Evolutionary conservation across 2,329 filamentous ascomycete genomes (phyloP).

Genomic region (Fusarium pininemorale): DNA sequence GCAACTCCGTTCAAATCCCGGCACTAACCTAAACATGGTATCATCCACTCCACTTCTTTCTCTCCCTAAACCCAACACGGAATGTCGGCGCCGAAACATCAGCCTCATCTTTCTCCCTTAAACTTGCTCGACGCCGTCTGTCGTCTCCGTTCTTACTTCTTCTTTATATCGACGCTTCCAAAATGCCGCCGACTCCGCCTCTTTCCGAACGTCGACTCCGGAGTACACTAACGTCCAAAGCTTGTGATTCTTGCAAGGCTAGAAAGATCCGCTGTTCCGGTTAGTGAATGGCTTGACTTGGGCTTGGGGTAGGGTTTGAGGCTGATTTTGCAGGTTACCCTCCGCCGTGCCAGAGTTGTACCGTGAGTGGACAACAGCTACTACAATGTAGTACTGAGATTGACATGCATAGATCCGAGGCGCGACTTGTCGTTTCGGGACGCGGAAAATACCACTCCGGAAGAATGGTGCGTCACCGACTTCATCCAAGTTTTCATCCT

Average conservation of each 20-base stretch:
- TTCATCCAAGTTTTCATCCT: not conserved
- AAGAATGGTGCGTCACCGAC: constrained; percentile 20
- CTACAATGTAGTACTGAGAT: too few species aligned
- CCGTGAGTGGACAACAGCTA: not conserved
- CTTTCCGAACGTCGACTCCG: constrained; percentile 6
- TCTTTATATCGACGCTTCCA: not conserved
- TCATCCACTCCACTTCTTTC: not conserved
- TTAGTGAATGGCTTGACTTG: not conserved
- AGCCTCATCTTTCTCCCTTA: not conserved
- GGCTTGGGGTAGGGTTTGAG: not conserved
- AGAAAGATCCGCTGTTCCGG: constrained; percentile 38
- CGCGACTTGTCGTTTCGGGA: constrained; percentile 24
- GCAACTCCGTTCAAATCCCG: not conserved
- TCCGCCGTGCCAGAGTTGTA: constrained; percentile 30
- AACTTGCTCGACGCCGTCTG: not conserved
- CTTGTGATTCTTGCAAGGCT: constrained; percentile 35
- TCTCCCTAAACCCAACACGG: not conserved
- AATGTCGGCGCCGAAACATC: constrained; percentile 30
- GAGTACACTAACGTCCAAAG: constrained; percentile 30
- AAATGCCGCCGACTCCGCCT: constrained; percentile 8
- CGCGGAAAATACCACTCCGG: constrained; percentile 28
- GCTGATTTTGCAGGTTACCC: constrained; percentile 24
- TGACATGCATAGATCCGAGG: constrained; percentile 18
- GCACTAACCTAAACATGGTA: not conserved
- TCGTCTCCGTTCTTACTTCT: not conserved